Conservation (phyloP, 2,329 filamentous ascomycete species). For the Pseudocercospora fijiensis region DNA sequence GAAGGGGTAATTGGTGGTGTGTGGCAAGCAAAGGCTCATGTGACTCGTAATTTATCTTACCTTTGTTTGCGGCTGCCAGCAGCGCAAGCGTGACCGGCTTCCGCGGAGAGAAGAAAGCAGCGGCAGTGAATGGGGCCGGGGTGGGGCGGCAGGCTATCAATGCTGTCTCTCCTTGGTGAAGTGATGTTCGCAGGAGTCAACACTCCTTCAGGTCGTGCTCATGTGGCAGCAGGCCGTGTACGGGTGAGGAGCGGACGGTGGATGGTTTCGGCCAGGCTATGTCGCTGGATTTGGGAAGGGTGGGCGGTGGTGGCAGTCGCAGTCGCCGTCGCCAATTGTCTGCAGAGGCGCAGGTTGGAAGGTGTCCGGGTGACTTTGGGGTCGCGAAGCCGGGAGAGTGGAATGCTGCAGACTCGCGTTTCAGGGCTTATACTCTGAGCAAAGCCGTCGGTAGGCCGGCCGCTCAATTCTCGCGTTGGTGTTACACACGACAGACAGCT, state of each 20-base stretch:
- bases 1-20: neutral
- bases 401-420: conserved; percentile 16
- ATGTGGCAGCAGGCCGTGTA: conserved; percentile 9
- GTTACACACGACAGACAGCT: conserved; percentile 8
- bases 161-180: neutral
- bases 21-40: conserved; percentile 9
- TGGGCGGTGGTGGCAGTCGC: neutral
- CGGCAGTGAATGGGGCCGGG: neutral
- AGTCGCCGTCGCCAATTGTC: neutral
- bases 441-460: conserved; percentile 4
- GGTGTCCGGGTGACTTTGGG: conserved; percentile 3
- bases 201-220: conserved; percentile 11
- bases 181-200: conserved; percentile 4
- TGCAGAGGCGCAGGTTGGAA: neutral
- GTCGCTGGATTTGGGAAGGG: neutral
- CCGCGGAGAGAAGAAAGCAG: conserved; percentile 13
- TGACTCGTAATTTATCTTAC: conserved; percentile 19
- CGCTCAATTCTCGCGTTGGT: conserved; percentile 8
- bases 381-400: conserved; percentile 6
- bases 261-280: neutral
- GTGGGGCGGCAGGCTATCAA: neutral
- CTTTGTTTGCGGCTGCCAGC: conserved; percentile 29
- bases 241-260: neutral
- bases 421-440: conserved; percentile 14
- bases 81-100: conserved; percentile 26